Evolutionary conservation across 495 filamentous ascomycete genomes (phyloP).

Genomic region (Barbatosphaeria neglecta): DNA sequence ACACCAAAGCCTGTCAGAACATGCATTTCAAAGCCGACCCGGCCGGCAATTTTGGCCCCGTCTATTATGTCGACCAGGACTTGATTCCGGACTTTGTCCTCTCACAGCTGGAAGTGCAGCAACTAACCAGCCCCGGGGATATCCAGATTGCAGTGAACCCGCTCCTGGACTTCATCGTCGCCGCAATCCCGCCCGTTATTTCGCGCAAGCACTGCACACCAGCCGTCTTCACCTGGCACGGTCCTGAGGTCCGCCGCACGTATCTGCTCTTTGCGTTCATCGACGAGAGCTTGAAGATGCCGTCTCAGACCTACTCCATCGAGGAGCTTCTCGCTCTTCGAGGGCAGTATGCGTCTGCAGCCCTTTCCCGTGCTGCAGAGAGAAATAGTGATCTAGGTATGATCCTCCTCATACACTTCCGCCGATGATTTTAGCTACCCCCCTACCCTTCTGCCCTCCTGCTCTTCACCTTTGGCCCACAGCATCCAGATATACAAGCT

Average conservation of each 20-base stretch:
- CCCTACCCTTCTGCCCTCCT: no score
- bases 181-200: conserved; percentile 3
- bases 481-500: no score
- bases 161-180: conserved; percentile 11
- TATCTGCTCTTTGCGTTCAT: conserved; percentile 23
- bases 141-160: conserved; percentile 10
- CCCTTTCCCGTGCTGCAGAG: conserved; percentile 8
- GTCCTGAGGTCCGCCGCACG: conserved; percentile 8
- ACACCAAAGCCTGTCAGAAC: neutral
- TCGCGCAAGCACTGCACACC: conserved; percentile 6
- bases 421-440: neutral
- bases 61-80: neutral
- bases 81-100: conserved; percentile 15
- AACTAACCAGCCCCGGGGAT: conserved; percentile 11
- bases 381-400: conserved; percentile 22
- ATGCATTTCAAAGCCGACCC: neutral
- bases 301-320: conserved; percentile 19
- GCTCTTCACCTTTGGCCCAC: no score
- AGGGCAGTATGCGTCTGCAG: neutral
- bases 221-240: conserved; percentile 20
- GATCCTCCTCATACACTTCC: neutral
- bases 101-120: conserved; percentile 26
- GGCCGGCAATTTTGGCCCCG: no score
- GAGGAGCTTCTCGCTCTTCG: conserved; percentile 26
- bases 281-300: conserved; percentile 14